A percentile compares a stretch with the other conserved stretches of the same genome.
Evolutionary conservation across 768 basidiomycete genomes (phyloP).

Genomic region (Auricularia heimuer): DNA sequence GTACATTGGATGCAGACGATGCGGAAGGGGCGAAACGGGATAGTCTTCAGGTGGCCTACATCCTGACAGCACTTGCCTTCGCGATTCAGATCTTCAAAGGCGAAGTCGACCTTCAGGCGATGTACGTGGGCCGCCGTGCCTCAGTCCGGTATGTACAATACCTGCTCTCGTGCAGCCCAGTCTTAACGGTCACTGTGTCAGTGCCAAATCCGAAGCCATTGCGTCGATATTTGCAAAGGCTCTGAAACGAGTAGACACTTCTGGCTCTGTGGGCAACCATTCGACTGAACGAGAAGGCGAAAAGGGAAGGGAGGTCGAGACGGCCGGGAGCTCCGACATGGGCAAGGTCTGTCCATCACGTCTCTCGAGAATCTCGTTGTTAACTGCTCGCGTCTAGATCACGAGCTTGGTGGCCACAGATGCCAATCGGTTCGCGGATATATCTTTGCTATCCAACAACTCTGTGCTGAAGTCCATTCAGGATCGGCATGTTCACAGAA

Average conservation of each 20-base stretch:
- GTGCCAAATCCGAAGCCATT: neutral
- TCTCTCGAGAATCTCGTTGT: neutral
- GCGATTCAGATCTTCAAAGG: neutral
- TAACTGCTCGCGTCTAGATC: neutral
- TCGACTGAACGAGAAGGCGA: neutral
- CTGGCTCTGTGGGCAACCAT: neutral
- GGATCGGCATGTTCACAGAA: neutral
- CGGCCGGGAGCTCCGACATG: slow-evolving; percentile 1
- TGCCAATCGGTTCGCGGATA: neutral
- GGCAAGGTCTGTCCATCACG: neutral
- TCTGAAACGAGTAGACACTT: neutral
- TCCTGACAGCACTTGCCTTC: neutral
- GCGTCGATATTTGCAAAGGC: neutral
- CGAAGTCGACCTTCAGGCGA: neutral
- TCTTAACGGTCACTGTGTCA: too few relatives aligned
- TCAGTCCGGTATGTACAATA: neutral
- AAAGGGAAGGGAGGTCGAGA: neutral
- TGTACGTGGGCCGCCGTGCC: neutral
- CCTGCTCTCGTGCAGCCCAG: too few relatives aligned
- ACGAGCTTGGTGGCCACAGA: neutral
- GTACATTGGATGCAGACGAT: too few relatives aligned
- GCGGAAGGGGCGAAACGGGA: too few relatives aligned
- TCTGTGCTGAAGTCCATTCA: neutral
- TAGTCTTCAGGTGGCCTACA: neutral
- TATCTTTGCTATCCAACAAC: too few relatives aligned